These are phyloP conservation scores for Puccinia coronata DNA, from an alignment of 1,284 basidiomycete species.

Conservation along the genomic window DNA sequence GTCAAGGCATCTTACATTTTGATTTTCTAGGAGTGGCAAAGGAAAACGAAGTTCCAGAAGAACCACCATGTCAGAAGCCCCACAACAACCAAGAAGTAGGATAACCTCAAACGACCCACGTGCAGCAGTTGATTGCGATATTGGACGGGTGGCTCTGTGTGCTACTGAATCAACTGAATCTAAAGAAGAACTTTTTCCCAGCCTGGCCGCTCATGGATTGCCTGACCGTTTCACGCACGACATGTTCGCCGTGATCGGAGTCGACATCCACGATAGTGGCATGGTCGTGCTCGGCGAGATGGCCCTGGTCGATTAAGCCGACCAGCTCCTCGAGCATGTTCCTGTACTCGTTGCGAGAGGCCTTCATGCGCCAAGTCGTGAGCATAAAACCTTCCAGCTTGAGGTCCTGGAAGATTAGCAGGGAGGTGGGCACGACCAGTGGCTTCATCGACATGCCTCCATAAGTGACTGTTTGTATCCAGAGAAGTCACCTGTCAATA, in stretches of 20 bases:
- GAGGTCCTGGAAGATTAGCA: constrained; percentile 72
- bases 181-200: constrained; percentile 34
- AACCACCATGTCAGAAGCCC: too few species aligned
- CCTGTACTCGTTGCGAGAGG: not conserved
- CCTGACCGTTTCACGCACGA: constrained; percentile 1
- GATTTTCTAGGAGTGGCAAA: too few species aligned
- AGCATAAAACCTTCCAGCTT: constrained; percentile 51
- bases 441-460: constrained; percentile 85
- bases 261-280: constrained; percentile 25
- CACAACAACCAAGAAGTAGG: too few species aligned
- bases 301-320: constrained; percentile 21
- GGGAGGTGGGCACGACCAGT: constrained; percentile 71
- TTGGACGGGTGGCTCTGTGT: too few species aligned
- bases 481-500: not conserved
- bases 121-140: too few species aligned
- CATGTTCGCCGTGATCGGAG: not conserved
- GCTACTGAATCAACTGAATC: not conserved
- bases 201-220: constrained; percentile 17
- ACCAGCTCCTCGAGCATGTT: constrained; percentile 55
- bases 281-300: not conserved
- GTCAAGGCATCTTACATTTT: not conserved
- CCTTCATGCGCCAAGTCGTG: not conserved
- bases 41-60: too few species aligned
- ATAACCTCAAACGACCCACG: too few species aligned
- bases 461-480: constrained; percentile 67